Base-by-base conservation (phyloP, 2,329 filamentous ascomycete species). In the Beauveria bassiana region DNA sequence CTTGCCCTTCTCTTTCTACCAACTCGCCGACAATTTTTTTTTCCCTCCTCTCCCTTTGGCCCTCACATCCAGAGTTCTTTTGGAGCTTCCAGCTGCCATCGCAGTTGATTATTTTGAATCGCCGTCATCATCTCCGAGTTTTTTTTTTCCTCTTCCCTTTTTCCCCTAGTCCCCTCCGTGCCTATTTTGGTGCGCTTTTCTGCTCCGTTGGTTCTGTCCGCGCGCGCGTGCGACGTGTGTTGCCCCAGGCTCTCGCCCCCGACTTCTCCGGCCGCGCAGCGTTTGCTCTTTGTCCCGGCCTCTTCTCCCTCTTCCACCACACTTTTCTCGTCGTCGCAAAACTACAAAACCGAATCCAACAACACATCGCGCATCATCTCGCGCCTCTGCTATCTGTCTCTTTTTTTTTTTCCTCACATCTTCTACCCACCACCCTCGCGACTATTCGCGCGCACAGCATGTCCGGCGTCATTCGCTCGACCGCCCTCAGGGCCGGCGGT, bases 401-500 rank as follows among this genome's bases (percentile, higher is more conserved):
- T 40, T 53, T 47, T 40, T 47, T 53, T 34, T 3, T 18, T 3
- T n/a, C n/a, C 12, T 18, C 24, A 34, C 24, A 24, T 26, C 47
- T 40, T 34, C 18, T 12, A 16, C 28, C 22, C 42, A n/a, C 12
- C 5, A 22, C 8, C 31, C 38, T 31, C 22, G 34, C 40, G 18
- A 51, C 38, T 22, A 20, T 28, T 24, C 31, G 26, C 50, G 49
- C 58, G 8, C 26, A 28, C 24, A 65, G 62, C 68, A 81, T 81
- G 79, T 75, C 79, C 54, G 76, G 70, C 67, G 71, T 80, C 65
- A 78, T 81, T 69, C 80, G 82, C 73, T 80, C 80, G 68, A 85
- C 82, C 66, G 83, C 82, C 72, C 80, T 85, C 61, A 78, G 82
- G 69, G 82, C 82, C 71, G 82, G 82, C 70, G 82, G 82, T 68